phyloP scores from a whole-genome alignment of 1,284 basidiomycete species.

The Leccinum griseonigrum region DNA sequence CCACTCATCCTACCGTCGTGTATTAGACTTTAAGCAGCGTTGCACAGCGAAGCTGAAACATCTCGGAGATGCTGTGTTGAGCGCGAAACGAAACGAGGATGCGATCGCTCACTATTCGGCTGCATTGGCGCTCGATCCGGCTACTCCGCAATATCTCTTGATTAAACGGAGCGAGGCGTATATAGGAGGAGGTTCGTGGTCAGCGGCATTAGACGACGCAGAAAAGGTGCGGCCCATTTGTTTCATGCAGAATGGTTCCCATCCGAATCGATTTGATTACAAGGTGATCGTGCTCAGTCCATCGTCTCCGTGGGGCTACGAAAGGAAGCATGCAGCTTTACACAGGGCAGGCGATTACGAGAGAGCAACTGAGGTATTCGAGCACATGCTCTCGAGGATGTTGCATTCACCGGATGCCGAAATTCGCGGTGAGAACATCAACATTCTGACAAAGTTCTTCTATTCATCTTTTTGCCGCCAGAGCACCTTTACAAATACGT shows the following conservation, averaged over 20 bases:
- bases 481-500: not conserved
- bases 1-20: not conserved
- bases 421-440: not conserved
- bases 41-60: not conserved
- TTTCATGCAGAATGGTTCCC: not conserved
- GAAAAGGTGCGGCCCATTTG: not conserved
- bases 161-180: not conserved
- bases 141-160: not conserved
- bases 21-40: not conserved
- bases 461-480: not conserved
- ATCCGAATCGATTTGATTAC: not conserved
- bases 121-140: not conserved
- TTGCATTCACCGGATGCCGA: not conserved
- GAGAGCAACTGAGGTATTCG: not conserved
- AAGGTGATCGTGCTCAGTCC: not conserved
- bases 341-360: not conserved
- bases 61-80: not conserved
- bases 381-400: not conserved
- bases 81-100: not conserved
- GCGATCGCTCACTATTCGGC: not conserved
- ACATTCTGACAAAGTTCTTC: not conserved
- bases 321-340: not conserved
- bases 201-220: not conserved
- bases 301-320: not conserved
- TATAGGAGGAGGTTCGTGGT: not conserved